Base-by-base conservation (phyloP, 192 early-diverging fungal genomes). In the Chytriomyces sp. region DNA sequence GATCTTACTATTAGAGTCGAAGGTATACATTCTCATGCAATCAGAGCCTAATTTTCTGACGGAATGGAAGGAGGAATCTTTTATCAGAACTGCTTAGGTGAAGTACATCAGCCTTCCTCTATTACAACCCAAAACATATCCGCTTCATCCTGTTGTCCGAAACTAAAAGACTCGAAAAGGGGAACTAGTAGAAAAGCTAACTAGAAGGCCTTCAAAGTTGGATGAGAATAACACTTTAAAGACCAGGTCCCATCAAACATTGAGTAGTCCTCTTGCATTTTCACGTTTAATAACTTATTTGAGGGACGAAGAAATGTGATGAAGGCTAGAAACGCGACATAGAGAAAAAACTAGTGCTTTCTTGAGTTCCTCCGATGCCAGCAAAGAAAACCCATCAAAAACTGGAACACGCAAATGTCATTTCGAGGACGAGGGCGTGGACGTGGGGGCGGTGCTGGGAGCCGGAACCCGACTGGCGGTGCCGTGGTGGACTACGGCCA, bases 401-500 rank as follows among this genome's bases (percentile, higher is more conserved):
- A 49, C 22, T 49, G 17, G 22, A 14, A 49, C 44, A 49, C 44
- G 22, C 14, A 49, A 1, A 49, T 49, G 44, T 49, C 44, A 22
- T 22, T n/a, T 41, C 17, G 62, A 2, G 37, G 39, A 44, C 39
- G 62, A 10, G 62, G 62, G 25, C 12, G 62, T 17, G 62, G 62
- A 39, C 39, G 62, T 14, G 62, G 62, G 12, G 62, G 62, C 62
- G 62, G 62, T 25, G 59, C 32, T 36, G 25, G 14, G 14, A 22
- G 44, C 14, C 44, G 44, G n/a, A n/a, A 44, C 22, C 39, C 39
- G 28, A 44, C 26, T 41, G 34, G 34, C 38, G 62, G 49, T 17
- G 62, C 39, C 62, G 49, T 34, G 12, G 37, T 64, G 26, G 62
- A 64, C 62, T 64, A 44, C 40, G 36, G 34, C 14, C 39, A 38